A percentile compares a stretch with the other conserved stretches of the same genome.
Conservation (phyloP, 2,329 filamentous ascomycete genomes). For the Aspergillus arachidicola region DNA sequence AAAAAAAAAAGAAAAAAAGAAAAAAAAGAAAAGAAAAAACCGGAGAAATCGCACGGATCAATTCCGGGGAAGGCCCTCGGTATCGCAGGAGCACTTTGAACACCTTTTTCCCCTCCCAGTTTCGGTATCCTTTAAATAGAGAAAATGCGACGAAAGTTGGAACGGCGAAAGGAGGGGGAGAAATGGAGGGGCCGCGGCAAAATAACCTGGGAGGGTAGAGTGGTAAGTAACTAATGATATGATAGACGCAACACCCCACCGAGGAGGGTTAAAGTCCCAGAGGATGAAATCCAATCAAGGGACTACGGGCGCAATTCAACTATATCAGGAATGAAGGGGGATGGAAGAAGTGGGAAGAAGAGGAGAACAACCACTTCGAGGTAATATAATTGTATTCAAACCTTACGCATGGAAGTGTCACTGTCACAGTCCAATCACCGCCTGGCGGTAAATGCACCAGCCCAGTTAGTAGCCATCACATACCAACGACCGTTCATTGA, state of each 20-base stretch:
- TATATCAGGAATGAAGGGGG: neutral
- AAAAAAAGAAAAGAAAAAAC: neutral
- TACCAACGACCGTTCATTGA: too few relatives aligned
- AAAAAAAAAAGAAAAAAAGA: neutral
- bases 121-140: neutral
- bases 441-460: neutral
- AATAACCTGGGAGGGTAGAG: neutral
- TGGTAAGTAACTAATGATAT: neutral
- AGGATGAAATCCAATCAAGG: neutral
- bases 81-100: neutral
- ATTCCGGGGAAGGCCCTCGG: neutral
- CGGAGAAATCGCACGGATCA: neutral
- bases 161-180: neutral
- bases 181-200: slow-evolving; percentile 7
- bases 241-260: neutral
- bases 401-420: neutral
- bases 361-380: slow-evolving; percentile 3
- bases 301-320: neutral
- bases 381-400: neutral
- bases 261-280: neutral
- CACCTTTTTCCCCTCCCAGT: too few relatives aligned
- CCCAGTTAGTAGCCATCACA: slow-evolving; percentile 2
- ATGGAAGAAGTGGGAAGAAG: neutral
- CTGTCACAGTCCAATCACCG: slow-evolving; percentile 3
- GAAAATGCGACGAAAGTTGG: neutral